Base-by-base conservation (phyloP, 2,329 filamentous ascomycete species). In the Hymenoscyphus fraxineus region DNA sequence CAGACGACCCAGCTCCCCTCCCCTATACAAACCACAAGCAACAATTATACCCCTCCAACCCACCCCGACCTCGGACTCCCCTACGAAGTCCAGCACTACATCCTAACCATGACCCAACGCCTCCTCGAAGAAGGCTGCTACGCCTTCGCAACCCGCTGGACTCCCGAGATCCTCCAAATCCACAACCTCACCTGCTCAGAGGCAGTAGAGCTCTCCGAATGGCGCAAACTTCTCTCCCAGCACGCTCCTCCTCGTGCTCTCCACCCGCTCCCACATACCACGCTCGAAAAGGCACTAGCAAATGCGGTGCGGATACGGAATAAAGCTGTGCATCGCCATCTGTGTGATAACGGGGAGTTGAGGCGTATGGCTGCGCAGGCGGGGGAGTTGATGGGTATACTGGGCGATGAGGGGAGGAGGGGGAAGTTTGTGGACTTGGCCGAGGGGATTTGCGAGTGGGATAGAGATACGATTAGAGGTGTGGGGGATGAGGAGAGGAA, bases 41-140 rank as follows among this genome's bases (percentile, higher is more conserved):
- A 56, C 16, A 13, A 51, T 31, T 32, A 60, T 38, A 39, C 64
- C 3, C 61, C 63, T 16, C 10, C 61, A 3, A 58, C 56, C 51
- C n/a, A 60, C 19, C 61, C 61, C 22, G 71, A 74, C 40, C 68
- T 73, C 7, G 71, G 68, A 27, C 70, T 75, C 22, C 73, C 73
- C n/a, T 75, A 75, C 47, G 72, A 75, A 68, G 73, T 75, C 19
- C 73, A 75, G 64, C 73, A 75, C 62, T 74, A 68, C 59, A 73
- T 75, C 19, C 70, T 75, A 15, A 66, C 65, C 3, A 71, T 73
- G 65, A 74, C 74, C 7, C 67, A 74, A 62, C 60, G 70, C 60
- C 72, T 75, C 7, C 56, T 74, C 16, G 73, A 75, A 60, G 72
- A 75, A 59, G 72, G 67, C 6, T 75, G 73, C 51, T 75, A 66